These are phyloP conservation scores for Paracoccidioides lutzii DNA, from an alignment of 2,329 filamentous ascomycete genomes.

Conservation along the genomic window DNA sequence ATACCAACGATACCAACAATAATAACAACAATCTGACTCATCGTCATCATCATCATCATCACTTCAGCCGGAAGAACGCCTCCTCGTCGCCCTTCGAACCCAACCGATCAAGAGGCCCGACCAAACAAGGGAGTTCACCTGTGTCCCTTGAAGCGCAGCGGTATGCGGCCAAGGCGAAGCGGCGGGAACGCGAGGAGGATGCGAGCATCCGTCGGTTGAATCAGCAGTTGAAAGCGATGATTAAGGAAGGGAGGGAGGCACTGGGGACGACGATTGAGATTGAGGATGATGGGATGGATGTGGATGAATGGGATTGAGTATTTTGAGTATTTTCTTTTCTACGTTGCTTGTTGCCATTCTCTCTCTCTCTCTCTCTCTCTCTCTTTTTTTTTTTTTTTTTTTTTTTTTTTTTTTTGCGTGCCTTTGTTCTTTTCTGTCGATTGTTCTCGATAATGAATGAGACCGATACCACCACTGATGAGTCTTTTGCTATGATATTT, in stretches of 20 bases:
- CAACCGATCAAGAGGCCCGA: constrained; percentile 14
- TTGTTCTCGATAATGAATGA: neutral
- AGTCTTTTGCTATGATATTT: no score
- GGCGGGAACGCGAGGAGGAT: constrained; percentile 66
- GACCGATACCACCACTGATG: neutral
- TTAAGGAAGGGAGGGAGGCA: constrained; percentile 75
- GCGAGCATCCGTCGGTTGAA: constrained; percentile 69
- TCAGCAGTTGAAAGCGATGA: constrained; percentile 68
- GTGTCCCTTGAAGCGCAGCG: constrained; percentile 51
- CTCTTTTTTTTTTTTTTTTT: neutral
- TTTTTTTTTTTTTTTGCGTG: neutral
- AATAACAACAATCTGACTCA: neutral
- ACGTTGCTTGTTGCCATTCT: no score
- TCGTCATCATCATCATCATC: neutral
- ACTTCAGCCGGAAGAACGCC: neutral
- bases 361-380: no score
- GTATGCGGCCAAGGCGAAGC: constrained; percentile 56
- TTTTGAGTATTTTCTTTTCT: constrained; percentile 6
- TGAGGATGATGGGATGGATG: constrained; percentile 32
- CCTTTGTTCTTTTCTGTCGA: neutral
- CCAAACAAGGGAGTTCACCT: constrained; percentile 21
- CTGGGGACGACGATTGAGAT: constrained; percentile 62
- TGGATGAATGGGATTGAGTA: constrained; percentile 23
- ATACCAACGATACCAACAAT: no score
- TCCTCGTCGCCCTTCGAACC: constrained; percentile 13